Base-by-base conservation (phyloP, 768 basidiomycete genomes). In the Pisolithus microcarpus region DNA sequence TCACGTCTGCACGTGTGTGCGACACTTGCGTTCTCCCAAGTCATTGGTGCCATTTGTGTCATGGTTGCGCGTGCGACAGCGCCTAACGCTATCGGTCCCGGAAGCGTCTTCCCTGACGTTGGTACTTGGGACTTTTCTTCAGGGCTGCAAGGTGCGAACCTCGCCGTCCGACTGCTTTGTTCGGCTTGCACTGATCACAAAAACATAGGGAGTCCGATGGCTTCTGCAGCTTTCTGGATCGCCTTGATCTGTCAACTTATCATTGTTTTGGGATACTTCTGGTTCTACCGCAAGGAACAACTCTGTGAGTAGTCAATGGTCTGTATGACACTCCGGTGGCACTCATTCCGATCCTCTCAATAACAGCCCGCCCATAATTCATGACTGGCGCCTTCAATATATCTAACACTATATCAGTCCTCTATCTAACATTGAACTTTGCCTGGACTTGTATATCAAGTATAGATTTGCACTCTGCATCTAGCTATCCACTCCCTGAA, bases 271-370 rank as follows among this genome's bases (percentile, higher is more conserved):
- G 92, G 92, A 19, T 95, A 95, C 72, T 92, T 93, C 75, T 89
- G 89, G 89, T 94, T 95, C 80, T 95, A 94, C 70, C 83, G 92
- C 67, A 92, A 91, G 72, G 92, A 95, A 70, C 92, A 95, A 66
- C 79, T 95, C 53, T 69, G 87, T 87, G 64, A 48, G 86, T 75
- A 3, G 26, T 13, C 10, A 3, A 26, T 7, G 4, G 23, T 15
- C 10, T 43, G 11, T 38, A 19, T 19, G 10, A 15, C 9, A 30
- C 21, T 4, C 18, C 7, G 5, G 23, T 46, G 4, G 6, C n/a
- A n/a, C 9, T 28, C 38, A 38, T 40, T 34, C 2, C 34, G 39
- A 50, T 26, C 10, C n/a, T 31, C 15, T 49, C 9, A 10, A 16
- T 11, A 16, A 9, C 30, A 64, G 66, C 66, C 42, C 65, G 63